Evolutionary conservation across 176 grass and related monocot genomes (phyloP), one percentile per base, ranked within the genome.

Genomic region (Secale cereale): DNA sequence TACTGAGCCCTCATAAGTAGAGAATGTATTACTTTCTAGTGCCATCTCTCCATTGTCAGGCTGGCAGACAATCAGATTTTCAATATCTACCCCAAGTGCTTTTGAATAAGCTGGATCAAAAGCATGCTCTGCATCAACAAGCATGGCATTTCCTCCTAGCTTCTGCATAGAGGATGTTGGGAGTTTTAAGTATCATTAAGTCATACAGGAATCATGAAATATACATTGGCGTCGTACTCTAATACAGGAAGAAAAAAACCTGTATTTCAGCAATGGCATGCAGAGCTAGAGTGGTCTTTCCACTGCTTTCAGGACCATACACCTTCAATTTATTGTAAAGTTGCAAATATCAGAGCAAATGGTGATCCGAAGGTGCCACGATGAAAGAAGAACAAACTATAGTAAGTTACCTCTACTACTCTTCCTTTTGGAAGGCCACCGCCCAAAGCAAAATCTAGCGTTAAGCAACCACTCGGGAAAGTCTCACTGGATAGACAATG

Each of bases 21-120:
- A 85, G 75, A 88, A 31, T 32, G 12, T 57, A 76, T 94, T 98
- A 99, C 97, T 96, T 92, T 99, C 97, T 82, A 99, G 77, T 73
- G 93, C 93, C 93, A 99, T 99, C 70, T 99, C 97, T 77, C 97
- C 97, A 73, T 99, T 94, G 74, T 99, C 97, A 57, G 97, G 97
- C 69, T 99, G 97, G 79, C 93, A 99, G 48, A 99, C 97, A 86
- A 99, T 96, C 76, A 99, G 75, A 83, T 99, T 99, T 92, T 99
- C 97, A 64, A 99, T 96, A 87, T 99, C 97, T 40, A 99, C 97
- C 40, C 93, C 97, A 5, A 99, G 90, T 60, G 91, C 86, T 80
- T 91, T 99, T 9, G 93, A 96, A 95, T 99, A 99, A 82, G 97
- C 83, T 19, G 97, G 97, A 87, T 99, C 97, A 83, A 99, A 99